Percentiles rank a stretch among this genome's conserved stretches.
These are phyloP conservation scores for Typha latifolia DNA, from an alignment of 176 grass and related monocot genomes.

Conservation along the genomic window DNA sequence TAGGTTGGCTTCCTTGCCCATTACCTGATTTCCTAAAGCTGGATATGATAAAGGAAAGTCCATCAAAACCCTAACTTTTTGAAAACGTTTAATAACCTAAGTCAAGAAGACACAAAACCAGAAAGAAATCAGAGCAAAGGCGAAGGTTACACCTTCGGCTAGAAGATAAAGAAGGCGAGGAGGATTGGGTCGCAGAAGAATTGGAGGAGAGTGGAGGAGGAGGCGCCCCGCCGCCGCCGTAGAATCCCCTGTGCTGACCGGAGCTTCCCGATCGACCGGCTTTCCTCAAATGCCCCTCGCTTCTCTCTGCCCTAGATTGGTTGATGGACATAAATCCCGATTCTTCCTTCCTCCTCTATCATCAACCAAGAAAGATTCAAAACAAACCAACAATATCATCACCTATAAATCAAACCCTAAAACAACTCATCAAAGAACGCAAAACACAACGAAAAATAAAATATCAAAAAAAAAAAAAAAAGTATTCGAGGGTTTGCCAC, in stretches of 20 bases:
- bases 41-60: conserved; percentile 33
- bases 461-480: no score
- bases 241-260: conserved; percentile 51
- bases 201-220: conserved; percentile 22
- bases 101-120: conserved; percentile 19
- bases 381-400: not conserved
- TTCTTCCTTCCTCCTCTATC: conserved; percentile 19
- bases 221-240: conserved; percentile 29
- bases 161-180: conserved; percentile 15
- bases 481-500: not conserved
- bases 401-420: conserved; percentile 14
- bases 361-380: not conserved
- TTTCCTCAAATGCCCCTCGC: conserved; percentile 62
- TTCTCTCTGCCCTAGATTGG: conserved; percentile 39
- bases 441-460: not conserved
- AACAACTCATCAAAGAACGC: conserved; percentile 6
- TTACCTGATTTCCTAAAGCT: conserved; percentile 64
- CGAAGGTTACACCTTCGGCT: conserved; percentile 54
- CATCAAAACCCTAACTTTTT: conserved; percentile 30
- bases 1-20: conserved; percentile 53
- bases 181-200: conserved; percentile 20
- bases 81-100: not conserved
- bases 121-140: not conserved
- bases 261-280: conserved; percentile 61
- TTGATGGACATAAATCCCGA: conserved; percentile 69